Conservation (phyloP, 2,329 filamentous ascomycete species). For the Eutypella sp. region DNA sequence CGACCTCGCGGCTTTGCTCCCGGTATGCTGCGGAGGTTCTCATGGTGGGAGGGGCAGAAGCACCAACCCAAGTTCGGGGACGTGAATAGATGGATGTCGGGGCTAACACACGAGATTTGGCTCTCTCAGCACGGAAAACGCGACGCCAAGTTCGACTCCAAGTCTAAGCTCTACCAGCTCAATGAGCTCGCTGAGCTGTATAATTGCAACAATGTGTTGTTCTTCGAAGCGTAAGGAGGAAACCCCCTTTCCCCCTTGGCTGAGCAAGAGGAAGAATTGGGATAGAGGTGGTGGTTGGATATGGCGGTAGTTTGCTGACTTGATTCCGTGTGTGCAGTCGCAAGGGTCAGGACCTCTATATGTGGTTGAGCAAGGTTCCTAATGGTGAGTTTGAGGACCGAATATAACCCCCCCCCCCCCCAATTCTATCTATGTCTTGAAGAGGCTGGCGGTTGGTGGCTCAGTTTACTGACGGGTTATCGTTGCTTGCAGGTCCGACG, state of each 20-base stretch:
- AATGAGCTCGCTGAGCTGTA: constrained; percentile 74
- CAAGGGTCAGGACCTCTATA: constrained; percentile 90
- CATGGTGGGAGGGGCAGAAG: too few relatives aligned
- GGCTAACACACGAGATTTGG: neutral
- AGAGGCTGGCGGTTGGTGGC: too few relatives aligned
- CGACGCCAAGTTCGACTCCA: constrained; percentile 95
- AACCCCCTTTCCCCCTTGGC: too few relatives aligned
- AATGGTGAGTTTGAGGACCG: constrained; percentile 46
- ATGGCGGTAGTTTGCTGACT: too few relatives aligned
- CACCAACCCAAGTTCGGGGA: too few relatives aligned
- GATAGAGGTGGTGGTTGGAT: too few relatives aligned
- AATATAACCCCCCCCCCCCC: neutral
- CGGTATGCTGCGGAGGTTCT: too few relatives aligned
- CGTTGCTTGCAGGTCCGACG: constrained; percentile 31
- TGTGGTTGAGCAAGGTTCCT: constrained; percentile 88
- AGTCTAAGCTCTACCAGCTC: constrained; percentile 78
- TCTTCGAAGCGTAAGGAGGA: constrained; percentile 67
- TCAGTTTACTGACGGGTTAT: too few relatives aligned
- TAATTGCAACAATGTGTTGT: constrained; percentile 91
- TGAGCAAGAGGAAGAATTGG: too few relatives aligned
- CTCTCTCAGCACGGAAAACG: constrained; percentile 66
- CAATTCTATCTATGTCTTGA: too few relatives aligned
- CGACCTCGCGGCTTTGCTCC: constrained; percentile 82
- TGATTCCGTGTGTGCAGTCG: constrained; percentile 31
- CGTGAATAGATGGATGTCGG: too few relatives aligned